Conservation (phyloP, 108 stramenopile genomes). For the Aureococcus anophagefferens region DNA sequence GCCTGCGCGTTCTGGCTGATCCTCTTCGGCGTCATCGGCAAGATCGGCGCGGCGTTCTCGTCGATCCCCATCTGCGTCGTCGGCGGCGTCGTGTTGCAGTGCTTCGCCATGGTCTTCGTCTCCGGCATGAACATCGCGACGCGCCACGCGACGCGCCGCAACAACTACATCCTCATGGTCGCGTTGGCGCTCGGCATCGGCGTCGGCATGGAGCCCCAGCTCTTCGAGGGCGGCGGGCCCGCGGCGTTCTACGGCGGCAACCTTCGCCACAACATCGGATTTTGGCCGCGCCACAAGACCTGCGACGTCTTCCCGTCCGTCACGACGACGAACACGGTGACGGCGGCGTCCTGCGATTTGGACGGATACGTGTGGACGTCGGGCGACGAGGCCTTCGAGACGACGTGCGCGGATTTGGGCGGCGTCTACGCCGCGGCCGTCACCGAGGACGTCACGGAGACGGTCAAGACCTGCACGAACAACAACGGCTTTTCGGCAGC, state of each 20-base stretch:
- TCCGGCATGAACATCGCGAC: background rate
- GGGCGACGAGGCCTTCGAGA: background rate
- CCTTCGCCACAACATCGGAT: background rate
- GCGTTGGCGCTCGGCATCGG: background rate
- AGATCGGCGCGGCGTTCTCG: constrained; percentile 61
- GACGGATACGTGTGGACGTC: background rate
- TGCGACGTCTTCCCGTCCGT: background rate
- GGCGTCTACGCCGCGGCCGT: background rate
- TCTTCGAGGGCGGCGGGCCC: background rate
- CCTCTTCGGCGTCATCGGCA: constrained; percentile 57
- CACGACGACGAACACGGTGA: background rate
- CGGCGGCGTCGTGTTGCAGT: constrained; percentile 34
- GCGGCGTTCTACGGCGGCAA: background rate
- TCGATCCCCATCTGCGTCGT: constrained; percentile 66
- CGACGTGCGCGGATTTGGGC: background rate
- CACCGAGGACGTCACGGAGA: background rate
- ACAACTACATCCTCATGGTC: background rate
- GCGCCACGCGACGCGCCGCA: background rate
- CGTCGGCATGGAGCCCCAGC: background rate
- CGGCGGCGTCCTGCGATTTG: background rate
- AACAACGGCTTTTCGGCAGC: background rate
- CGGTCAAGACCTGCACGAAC: background rate
- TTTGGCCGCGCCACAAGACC: background rate
- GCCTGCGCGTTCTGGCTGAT: constrained; percentile 59
- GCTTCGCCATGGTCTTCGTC: background rate